Conservation (phyloP, 139 green algal species). For the Nannochloris sp. region DNA sequence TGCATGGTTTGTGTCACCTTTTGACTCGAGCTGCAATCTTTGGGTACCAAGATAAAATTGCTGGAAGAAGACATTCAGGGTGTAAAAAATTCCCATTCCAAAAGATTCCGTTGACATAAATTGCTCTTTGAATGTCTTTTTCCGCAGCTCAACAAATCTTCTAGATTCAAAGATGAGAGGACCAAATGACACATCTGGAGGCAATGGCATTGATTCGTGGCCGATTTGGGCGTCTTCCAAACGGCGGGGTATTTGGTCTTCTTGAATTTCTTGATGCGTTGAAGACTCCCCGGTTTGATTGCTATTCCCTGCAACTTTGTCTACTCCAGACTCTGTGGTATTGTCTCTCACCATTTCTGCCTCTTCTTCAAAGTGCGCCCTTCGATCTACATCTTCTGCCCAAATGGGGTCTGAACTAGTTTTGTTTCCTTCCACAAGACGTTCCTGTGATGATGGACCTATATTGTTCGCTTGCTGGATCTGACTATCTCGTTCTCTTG, state of each 20-base stretch:
- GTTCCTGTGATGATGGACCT: background rate
- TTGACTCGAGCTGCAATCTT: slow-evolving; percentile 44
- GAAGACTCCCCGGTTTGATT: background rate
- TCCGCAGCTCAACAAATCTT: slow-evolving; percentile 51
- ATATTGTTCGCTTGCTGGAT: slow-evolving; percentile 1
- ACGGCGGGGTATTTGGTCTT: too few relatives aligned
- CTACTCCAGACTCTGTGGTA: background rate
- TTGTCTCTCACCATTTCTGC: too few relatives aligned
- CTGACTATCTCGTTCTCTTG: slow-evolving; percentile 1
- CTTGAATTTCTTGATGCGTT: background rate
- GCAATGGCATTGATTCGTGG: slow-evolving; percentile 17
- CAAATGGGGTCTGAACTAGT: slow-evolving; percentile 14
- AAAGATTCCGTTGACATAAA: slow-evolving; percentile 39
- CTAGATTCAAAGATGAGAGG: slow-evolving; percentile 46
- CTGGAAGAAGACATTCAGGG: slow-evolving; percentile 47
- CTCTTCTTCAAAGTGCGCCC: background rate
- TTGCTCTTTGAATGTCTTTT: slow-evolving; percentile 44
- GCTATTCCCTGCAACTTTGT: background rate
- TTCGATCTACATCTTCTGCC: background rate
- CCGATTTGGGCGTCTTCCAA: slow-evolving; percentile 12
- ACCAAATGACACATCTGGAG: slow-evolving; percentile 22
- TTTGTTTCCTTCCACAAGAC: background rate
- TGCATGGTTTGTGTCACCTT: slow-evolving; percentile 23
- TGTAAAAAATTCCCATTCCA: slow-evolving; percentile 56
- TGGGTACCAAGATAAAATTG: slow-evolving; percentile 45